Base-by-base conservation (phyloP, 225 moss, liverwort and hornwort species). In the Straminergon stramineum region DNA sequence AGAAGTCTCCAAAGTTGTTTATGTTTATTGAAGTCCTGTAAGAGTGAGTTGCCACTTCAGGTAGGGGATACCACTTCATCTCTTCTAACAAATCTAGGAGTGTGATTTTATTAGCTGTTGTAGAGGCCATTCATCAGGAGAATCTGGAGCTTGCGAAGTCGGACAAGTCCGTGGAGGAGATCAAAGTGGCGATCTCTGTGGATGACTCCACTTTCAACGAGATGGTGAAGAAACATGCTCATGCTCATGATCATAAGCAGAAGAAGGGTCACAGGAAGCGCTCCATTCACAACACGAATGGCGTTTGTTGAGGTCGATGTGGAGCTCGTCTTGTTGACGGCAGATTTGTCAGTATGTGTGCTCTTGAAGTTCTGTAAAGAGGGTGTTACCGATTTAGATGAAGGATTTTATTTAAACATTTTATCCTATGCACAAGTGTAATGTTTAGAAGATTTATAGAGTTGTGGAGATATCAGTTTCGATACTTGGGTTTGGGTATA, bases 201-300 rank as follows among this genome's bases (percentile, higher is more conserved):
- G 37, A 24, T 24, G 23, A 55, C 5, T 35, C 35, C 56, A 79
- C 15, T 56, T 56, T 56, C 37, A 37, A 37, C 37, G 79, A 56
- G 37, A 37, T 7, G 37, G 35, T 93, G 62, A 85, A 90, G 15
- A 70, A 85, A 87, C 81, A 92, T 68, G 61, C 81, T 11, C 43
- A 37, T n/a, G 69, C 79, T 16, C 51, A 73, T 58, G 80, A 56
- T 80, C 88, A 69, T 58, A 22, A 65, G 22, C 37, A 93, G 22
- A 71, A 84, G 41, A 90, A 85, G 85, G 71, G 74, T 8, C 91
- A 89, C 89, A 92, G 88, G 87, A 89, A 92, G 75, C 88, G 75
- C 17, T 60, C 87, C 3, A 61, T 83, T 24, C 61, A 60, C 26
- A 92, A 89, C 41, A 92, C 88, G 5, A 93, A 93, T 31, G 93